A percentile compares a stretch with the other conserved stretches of the same genome.
phyloP scores from a whole-genome alignment of 371 early-diverging fungal species.

The Nematocida sp. region DNA sequence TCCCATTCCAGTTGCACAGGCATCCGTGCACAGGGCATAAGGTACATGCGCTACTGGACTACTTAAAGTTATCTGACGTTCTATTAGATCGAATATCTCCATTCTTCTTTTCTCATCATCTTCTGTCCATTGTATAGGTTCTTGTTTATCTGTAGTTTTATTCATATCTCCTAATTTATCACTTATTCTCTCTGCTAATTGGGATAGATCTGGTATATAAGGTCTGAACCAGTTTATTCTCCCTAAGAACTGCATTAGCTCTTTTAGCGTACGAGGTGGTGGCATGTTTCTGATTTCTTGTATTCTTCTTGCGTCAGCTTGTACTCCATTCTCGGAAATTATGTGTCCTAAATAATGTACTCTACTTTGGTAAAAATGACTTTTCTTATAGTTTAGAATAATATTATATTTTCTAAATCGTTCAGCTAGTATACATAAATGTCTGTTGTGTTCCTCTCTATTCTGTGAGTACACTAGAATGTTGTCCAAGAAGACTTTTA shows the following conservation, averaged over 20 bases:
- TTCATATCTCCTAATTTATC: not conserved
- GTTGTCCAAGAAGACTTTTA: conserved; percentile 72
- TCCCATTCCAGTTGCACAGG: conserved; percentile 27
- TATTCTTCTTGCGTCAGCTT: not conserved
- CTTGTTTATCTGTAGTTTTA: too few relatives aligned
- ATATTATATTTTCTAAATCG: not conserved
- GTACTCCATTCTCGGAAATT: not conserved
- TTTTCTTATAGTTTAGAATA: not conserved
- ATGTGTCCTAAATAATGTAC: not conserved
- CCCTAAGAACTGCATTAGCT: not conserved
- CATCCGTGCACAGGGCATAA: not conserved
- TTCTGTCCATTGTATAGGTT: not conserved
- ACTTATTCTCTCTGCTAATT: not conserved
- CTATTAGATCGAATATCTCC: not conserved
- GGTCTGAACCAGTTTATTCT: not conserved
- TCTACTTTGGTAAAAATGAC: not conserved
- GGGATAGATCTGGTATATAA: not conserved
- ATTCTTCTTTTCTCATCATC: not conserved
- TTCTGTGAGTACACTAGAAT: conserved; percentile 72
- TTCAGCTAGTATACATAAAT: conserved; percentile 55
- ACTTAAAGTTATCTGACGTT: not conserved
- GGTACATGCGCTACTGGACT: not conserved
- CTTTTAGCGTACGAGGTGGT: not conserved
- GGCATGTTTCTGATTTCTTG: not conserved
- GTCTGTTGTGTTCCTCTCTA: conserved; percentile 70